Evolutionary conservation across 768 basidiomycete species (phyloP), one percentile per base, ranked within the genome.

Genomic region (Gymnopilus junonius): DNA sequence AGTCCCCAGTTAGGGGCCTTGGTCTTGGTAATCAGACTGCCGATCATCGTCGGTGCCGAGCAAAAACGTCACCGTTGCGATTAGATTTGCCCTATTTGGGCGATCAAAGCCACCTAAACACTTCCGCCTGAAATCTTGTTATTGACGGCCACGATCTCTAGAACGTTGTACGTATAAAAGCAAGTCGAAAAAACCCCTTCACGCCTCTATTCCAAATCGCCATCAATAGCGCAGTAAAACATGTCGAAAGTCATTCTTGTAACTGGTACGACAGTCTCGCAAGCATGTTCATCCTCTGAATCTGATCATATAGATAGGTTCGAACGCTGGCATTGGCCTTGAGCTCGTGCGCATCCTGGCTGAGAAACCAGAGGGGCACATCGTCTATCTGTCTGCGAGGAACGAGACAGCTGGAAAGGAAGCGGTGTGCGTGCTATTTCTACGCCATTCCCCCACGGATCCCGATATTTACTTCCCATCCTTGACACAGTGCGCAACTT

Each of bases 251-350:
- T 78, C 58, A 74, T 80, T 58, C 78, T 80, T 34, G 77, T 81
- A 20, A 80, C 80, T 42, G 79, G 80, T 77, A 55, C 42, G 65
- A 39, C 39, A n/a, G 8, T n/a, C 3, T 17, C 34, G 23, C 29
- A 29, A 27, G 20, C 23, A 21, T 7, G 8, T 23, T 14, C 23
- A 25, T 32, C 8, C 34, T 43, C 25, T 27, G 14, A 12, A 37
- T 46, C 31, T 32, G 43, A 43, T 32, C 25, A 34, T 51, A 27
- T 29, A 35, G 40, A 11, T n/a, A 81, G 80, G 80, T 53, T 74
- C 77, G 32, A 82, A 82, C 66, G 66, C 80, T 55, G 82, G 82
- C 2, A 83, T 84, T 25, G 81, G 82, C 39, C 79, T 78, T 61
- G 81, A 82, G 58, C 74, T 83, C 27, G 79, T 81, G 12, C 76